Base-by-base conservation (phyloP, 108 stramenopile species). In the Conticribra guillardii region DNA sequence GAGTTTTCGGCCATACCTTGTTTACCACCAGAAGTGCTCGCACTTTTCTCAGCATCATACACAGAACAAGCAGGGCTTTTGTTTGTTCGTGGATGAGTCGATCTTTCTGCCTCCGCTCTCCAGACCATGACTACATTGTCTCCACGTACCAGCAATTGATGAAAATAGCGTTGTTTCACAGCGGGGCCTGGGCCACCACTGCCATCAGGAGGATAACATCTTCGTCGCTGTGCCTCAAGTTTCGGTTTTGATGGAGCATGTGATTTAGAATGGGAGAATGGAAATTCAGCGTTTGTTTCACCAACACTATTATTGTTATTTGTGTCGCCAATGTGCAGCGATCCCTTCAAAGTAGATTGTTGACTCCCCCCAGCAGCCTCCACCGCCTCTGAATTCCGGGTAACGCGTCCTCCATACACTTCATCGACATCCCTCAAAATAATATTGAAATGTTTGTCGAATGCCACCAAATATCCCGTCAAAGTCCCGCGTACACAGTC, bases 401-500 rank as follows among this genome's bases (percentile, higher is more conserved):
- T 55, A 15, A 73, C 50, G 30, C 86, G 73, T 22, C 82, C 77
- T 7, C 84, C 64, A 67, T 92, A 94, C 0, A 85, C 69, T 75
- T 94, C 93, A 57, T 91, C 84, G 0, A 85, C 90, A 75, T 92
- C 86, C 50, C 66, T 73, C 60, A 94, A 53, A 11, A 94, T 82
- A 79, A 94, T 74, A 63, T 94, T 94, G 54, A 87, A 85, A 68
- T 89, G 90, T 66, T 89, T 92, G 71, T 94, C 93, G 59, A 89
- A 90, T 11, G 88, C 89, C 9, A 89, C 59, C 32, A 94, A 69
- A 53, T 61, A 79, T 2, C 93, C 93, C 9, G 87, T 90, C 54
- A 94, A 41, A 30, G 85, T 89, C 24, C 93, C 93, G 9, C 93
- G 84, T 18, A 94, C 73, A 32, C 88, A 85, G 65, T 91, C 80